These are phyloP conservation scores for Jamesozyma gamospora DNA, from an alignment of 805 yeast genomes.

Conservation along the genomic window DNA sequence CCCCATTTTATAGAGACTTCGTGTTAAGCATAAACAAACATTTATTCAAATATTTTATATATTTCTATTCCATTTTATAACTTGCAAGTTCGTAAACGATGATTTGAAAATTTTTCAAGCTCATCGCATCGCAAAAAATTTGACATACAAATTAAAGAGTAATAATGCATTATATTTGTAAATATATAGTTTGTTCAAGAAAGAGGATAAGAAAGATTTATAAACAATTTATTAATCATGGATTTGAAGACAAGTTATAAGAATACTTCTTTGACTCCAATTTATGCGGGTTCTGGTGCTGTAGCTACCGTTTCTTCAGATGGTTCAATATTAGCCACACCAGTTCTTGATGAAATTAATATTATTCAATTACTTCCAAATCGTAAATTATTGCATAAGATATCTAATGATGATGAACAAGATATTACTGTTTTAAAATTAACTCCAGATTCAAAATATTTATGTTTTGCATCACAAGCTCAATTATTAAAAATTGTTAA, in stretches of 20 bases:
- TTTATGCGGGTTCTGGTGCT: slow-evolving; percentile 73
- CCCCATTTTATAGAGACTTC: too few relatives aligned
- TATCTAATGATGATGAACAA: slow-evolving; percentile 80
- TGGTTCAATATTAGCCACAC: slow-evolving; percentile 62
- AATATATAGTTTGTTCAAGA: too few relatives aligned
- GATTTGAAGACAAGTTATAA: slow-evolving; percentile 29
- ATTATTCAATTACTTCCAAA: slow-evolving; percentile 49
- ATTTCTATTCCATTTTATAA: too few relatives aligned
- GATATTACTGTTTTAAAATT: slow-evolving; percentile 62
- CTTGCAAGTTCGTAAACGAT: too few relatives aligned
- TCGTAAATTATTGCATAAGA: slow-evolving; percentile 34
- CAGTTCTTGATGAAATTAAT: slow-evolving; percentile 66
- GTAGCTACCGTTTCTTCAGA: slow-evolving; percentile 57
- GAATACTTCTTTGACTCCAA: slow-evolving; percentile 53
- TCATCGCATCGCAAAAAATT: slow-evolving; percentile 6
- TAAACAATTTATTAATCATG: slow-evolving; percentile 8
- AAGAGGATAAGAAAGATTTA: too few relatives aligned
- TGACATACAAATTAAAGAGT: too few relatives aligned
- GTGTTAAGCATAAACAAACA: too few relatives aligned
- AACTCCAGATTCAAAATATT: slow-evolving; percentile 61
- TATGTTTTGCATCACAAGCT: slow-evolving; percentile 74
- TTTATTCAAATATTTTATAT: too few relatives aligned
- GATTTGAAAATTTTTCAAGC: too few relatives aligned
- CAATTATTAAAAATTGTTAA: slow-evolving; percentile 64
- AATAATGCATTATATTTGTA: too few relatives aligned